Conservation (phyloP, 2,329 filamentous ascomycete species). For the Periconia digitata region DNA sequence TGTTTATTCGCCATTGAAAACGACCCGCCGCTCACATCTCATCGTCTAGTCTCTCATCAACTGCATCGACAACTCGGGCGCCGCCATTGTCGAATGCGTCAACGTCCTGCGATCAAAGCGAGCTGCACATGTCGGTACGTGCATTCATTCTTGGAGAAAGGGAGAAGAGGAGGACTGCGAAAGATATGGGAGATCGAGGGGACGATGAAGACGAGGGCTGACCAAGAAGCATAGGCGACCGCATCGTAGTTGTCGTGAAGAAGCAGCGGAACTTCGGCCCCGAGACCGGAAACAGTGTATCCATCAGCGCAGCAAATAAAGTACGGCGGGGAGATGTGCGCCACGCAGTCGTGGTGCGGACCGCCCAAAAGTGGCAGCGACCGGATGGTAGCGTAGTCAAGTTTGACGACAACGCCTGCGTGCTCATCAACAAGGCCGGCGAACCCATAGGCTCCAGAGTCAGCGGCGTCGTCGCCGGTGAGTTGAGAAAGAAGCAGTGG, state of each 20-base stretch:
- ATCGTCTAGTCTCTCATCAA: constrained; percentile 79
- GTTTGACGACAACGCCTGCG: constrained; percentile 98
- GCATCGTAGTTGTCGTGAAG: constrained; percentile 96
- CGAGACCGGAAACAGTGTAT: constrained; percentile 71
- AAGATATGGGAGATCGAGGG: background rate
- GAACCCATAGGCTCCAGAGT: constrained; percentile 86
- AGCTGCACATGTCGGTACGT: constrained; percentile 82
- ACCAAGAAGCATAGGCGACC: constrained; percentile 67
- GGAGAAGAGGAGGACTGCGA: background rate
- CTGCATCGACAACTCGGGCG: constrained; percentile 99
- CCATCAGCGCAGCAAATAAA: constrained; percentile 78
- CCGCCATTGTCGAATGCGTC: constrained; percentile 94
- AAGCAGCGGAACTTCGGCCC: constrained; percentile 81
- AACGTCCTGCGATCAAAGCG: constrained; percentile 89
- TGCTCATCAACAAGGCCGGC: constrained; percentile 93
- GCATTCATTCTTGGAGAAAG: background rate
- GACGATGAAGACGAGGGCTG: constrained; percentile 6
- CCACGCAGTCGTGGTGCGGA: constrained; percentile 93
- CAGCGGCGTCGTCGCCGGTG: constrained; percentile 78
- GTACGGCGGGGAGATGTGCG: constrained; percentile 95
- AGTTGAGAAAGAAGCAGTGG: constrained; percentile 92
- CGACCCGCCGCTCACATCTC: constrained; percentile 56
- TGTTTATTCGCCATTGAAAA: background rate
- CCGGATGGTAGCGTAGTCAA: constrained; percentile 86
- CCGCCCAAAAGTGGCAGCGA: constrained; percentile 81